Evolutionary conservation across 371 early-diverging fungal genomes (phyloP).

Genomic region (Massospora cicadina): DNA sequence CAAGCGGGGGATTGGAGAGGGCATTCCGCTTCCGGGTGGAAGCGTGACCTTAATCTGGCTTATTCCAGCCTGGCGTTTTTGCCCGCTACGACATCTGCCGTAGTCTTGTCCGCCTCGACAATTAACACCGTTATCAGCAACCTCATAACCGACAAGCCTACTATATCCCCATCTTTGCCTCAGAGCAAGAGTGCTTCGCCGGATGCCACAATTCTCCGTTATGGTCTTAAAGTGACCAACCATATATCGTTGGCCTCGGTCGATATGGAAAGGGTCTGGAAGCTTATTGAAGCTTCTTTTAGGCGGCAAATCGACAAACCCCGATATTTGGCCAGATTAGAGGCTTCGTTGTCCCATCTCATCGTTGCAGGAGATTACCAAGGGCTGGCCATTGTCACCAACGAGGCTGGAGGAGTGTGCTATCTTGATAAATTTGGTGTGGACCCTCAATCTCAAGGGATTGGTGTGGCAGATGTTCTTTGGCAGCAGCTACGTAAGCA

Average conservation of each 20-base stretch:
- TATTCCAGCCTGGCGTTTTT: slow-evolving; percentile 26
- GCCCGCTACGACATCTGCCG: slow-evolving; percentile 33
- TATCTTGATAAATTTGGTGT: slow-evolving; percentile 92
- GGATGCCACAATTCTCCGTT: slow-evolving; percentile 54
- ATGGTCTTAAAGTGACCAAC: slow-evolving; percentile 44
- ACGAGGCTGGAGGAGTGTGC: slow-evolving; percentile 11
- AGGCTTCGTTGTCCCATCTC: slow-evolving; percentile 27
- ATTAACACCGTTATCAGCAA: slow-evolving; percentile 26
- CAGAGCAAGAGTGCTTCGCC: slow-evolving; percentile 16
- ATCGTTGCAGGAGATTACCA: slow-evolving; percentile 82
- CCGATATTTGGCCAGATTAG: slow-evolving; percentile 42
- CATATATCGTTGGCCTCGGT: slow-evolving; percentile 28
- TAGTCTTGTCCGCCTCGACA: slow-evolving; percentile 27
- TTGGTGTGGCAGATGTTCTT: slow-evolving; percentile 81
- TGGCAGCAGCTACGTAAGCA: slow-evolving; percentile 59
- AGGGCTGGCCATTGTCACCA: slow-evolving; percentile 53
- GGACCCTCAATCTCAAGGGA: slow-evolving; percentile 68
- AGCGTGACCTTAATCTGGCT: slow-evolving; percentile 30
- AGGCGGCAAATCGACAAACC: slow-evolving; percentile 33
- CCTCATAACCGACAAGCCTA: slow-evolving; percentile 40
- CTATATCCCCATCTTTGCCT: slow-evolving; percentile 20
- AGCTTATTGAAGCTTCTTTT: slow-evolving; percentile 62
- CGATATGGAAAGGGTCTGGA: slow-evolving; percentile 29
- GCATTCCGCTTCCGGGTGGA: background rate
- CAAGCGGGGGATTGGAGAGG: slow-evolving; percentile 5